Evolutionary conservation across 192 early-diverging fungal species (phyloP), one percentile per base, ranked within the genome.

Genomic region (Lobosporangium transversale): DNA sequence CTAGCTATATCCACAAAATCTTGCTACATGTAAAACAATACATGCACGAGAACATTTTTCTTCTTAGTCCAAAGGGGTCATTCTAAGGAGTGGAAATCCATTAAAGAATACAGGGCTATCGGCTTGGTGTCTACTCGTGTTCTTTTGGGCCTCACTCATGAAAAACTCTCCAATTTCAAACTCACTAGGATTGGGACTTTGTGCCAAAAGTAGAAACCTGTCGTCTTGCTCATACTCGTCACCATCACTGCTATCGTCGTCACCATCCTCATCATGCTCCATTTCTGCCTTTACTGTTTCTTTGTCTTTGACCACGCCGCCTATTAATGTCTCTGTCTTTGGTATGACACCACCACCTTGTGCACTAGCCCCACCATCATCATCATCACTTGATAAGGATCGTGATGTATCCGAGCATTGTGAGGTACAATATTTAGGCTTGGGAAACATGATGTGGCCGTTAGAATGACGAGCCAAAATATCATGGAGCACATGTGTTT

Each of bases 31-130:
- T 24, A 11, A 42, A 42, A 42, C 37, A 42, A 42, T 42, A 42
- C 15, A 42, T 7, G 33, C 9, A 7, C 33, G 42, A 11, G 29
- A 58, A 42, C 31, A 21, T 31, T 32, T 30, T 0, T 47, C 2
- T 26, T 23, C 32, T 36, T 30, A 43, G 15, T 70, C 52, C 33
- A 35, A 23, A 7, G 52, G 33, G 3, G 53, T 44, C 54, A 57
- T 62, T 11, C 23, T 20, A 27, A 71, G 6, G 3, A 71, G 54
- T 18, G 69, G 69, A 45, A 71, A 71, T 0, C 69, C 69, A 51
- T 63, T 48, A 36, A 63, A 71, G 26, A 63, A 63, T 0, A 71
- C 61, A 1, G 69, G 69, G 24, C 47, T 63, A 31, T 71, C 69
- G 1, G 69, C 55, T 55, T 51, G 53, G 21, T 63, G 61, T 17